Conservation (phyloP, 202 grass and related monocot species). For the Eragrostis tef region DNA sequence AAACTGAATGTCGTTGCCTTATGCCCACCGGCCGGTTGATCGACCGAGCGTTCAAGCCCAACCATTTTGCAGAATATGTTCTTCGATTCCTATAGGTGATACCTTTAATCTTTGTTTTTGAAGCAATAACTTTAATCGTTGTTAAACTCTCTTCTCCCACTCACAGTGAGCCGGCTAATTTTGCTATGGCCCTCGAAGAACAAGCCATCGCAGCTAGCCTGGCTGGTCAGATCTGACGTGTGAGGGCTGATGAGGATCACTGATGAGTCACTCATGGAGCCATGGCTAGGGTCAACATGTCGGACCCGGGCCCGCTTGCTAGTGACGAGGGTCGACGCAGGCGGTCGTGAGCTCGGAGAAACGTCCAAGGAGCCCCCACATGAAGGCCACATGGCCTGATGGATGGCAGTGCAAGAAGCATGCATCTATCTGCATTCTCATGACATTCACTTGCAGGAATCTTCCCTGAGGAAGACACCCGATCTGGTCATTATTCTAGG, state of each 20-base stretch:
- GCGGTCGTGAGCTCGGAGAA: conserved; percentile 31
- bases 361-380: conserved; percentile 33
- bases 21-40: too few relatives aligned
- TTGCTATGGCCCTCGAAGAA: not conserved
- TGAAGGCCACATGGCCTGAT: conserved; percentile 40
- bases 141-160: too few relatives aligned
- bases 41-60: too few relatives aligned
- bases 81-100: too few relatives aligned
- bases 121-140: too few relatives aligned
- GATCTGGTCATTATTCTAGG: not conserved
- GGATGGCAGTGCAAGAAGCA: too few relatives aligned
- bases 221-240: conserved; percentile 31
- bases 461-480: not conserved
- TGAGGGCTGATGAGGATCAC: conserved; percentile 11
- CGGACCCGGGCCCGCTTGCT: conserved; percentile 24
- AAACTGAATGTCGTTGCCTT: not conserved
- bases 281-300: conserved; percentile 35
- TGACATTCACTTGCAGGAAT: conserved; percentile 17
- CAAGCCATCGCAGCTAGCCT: not conserved
- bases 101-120: too few relatives aligned
- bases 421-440: too few relatives aligned
- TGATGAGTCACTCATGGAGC: not conserved
- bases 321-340: not conserved
- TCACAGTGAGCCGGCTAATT: not conserved
- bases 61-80: too few relatives aligned